phyloP scores from a whole-genome alignment of 2,329 filamentous ascomycete species.

The Talaromyces albobiverticillius region DNA sequence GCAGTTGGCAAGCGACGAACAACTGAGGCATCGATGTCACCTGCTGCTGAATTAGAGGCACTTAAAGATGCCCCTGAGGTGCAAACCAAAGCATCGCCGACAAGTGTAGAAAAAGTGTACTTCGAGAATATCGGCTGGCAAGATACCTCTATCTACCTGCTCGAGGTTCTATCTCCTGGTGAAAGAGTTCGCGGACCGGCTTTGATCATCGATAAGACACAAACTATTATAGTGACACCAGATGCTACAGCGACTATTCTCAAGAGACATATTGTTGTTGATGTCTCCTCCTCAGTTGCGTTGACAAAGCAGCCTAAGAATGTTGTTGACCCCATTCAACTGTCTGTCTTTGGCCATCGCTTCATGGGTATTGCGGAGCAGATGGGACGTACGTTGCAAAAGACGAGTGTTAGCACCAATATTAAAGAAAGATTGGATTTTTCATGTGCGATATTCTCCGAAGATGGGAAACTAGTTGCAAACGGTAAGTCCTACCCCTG shows the following conservation, averaged over 20 bases:
- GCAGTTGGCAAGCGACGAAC: constrained; percentile 67
- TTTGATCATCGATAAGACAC: constrained; percentile 67
- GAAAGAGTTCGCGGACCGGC: constrained; percentile 74
- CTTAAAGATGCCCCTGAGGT: too few species aligned
- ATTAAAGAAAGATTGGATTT: constrained; percentile 83
- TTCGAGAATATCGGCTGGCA: constrained; percentile 72
- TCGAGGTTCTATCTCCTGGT: constrained; percentile 69
- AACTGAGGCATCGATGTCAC: constrained; percentile 76
- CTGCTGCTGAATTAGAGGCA: constrained; percentile 70
- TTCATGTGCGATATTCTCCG: constrained; percentile 74
- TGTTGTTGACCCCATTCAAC: constrained; percentile 45
- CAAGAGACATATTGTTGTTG: constrained; percentile 74
- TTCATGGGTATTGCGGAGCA: constrained; percentile 55
- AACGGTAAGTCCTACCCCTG: not conserved
- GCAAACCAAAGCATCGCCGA: too few species aligned
- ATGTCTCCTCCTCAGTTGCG: not conserved
- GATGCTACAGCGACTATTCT: constrained; percentile 68
- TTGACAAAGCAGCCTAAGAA: not conserved
- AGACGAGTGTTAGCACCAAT: constrained; percentile 54
- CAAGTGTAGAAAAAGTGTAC: too few species aligned
- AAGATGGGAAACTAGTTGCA: constrained; percentile 66
- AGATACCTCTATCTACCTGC: constrained; percentile 77
- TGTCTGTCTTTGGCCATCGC: constrained; percentile 49
- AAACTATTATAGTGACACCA: constrained; percentile 80
- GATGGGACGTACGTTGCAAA: constrained; percentile 51